phyloP scores from a whole-genome alignment of 495 filamentous ascomycete genomes.

The Tuber aestivum region DNA sequence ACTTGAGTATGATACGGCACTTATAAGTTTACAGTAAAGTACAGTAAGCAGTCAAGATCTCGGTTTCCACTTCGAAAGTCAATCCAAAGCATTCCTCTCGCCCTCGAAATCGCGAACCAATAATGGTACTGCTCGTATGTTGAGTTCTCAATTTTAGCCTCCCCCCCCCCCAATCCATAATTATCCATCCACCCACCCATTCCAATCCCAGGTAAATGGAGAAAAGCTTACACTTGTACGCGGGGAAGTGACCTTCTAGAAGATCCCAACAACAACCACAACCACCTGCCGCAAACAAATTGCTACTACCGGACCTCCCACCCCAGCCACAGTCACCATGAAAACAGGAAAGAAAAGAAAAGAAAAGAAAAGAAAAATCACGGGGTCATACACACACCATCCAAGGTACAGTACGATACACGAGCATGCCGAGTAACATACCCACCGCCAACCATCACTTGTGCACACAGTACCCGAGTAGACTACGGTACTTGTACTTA shows the following conservation, averaged over 20 bases:
- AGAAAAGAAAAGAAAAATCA: background rate
- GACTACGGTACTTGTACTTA: background rate
- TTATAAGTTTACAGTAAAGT: background rate
- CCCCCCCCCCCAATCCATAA: background rate
- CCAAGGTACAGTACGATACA: background rate
- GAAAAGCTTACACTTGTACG: background rate
- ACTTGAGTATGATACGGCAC: background rate
- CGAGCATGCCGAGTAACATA: no score
- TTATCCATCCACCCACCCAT: background rate
- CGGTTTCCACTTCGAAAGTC: background rate
- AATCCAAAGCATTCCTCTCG: background rate
- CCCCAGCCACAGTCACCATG: background rate
- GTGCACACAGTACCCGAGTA: no score
- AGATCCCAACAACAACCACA: background rate
- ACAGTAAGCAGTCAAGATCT: background rate
- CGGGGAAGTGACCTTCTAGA: conserved; percentile 6
- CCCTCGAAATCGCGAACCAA: background rate
- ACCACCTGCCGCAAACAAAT: background rate
- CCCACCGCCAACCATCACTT: background rate
- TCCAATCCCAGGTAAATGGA: conserved; percentile 1
- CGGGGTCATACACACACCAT: background rate
- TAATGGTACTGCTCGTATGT: no score
- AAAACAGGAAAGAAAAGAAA: background rate
- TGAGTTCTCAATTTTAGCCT: background rate
- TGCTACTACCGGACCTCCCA: background rate